phyloP scores from a whole-genome alignment of 2,329 filamentous ascomycete genomes.

The Aspergillus sp. region DNA sequence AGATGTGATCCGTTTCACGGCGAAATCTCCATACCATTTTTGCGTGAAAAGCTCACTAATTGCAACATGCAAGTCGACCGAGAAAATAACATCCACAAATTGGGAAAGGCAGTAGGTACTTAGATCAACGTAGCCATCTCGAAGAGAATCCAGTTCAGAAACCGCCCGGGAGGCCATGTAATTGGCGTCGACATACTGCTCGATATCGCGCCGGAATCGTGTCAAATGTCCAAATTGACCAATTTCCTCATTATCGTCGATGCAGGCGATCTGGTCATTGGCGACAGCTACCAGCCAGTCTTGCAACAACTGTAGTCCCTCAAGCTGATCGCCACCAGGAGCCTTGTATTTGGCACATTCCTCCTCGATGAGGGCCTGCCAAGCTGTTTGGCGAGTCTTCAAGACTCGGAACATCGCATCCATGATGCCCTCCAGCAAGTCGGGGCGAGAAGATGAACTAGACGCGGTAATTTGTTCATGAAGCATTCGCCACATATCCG shows the following conservation, averaged over 20 bases:
- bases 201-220: slow-evolving; percentile 80
- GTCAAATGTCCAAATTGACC: slow-evolving; percentile 80
- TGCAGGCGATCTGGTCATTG: slow-evolving; percentile 98
- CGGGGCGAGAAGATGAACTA: slow-evolving; percentile 77
- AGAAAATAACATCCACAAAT: slow-evolving; percentile 85
- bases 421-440: slow-evolving; percentile 91
- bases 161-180: slow-evolving; percentile 73
- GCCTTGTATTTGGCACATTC: slow-evolving; percentile 74
- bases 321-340: slow-evolving; percentile 49
- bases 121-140: slow-evolving; percentile 92
- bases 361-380: slow-evolving; percentile 85
- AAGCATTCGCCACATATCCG: slow-evolving; percentile 97
- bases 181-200: slow-evolving; percentile 73
- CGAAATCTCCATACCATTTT: slow-evolving; percentile 81
- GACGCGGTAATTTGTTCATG: slow-evolving; percentile 88
- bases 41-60: slow-evolving; percentile 88
- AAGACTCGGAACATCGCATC: slow-evolving; percentile 93
- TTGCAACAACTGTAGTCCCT: slow-evolving; percentile 70
- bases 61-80: slow-evolving; percentile 81
- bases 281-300: slow-evolving; percentile 97
- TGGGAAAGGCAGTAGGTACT: slow-evolving; percentile 88
- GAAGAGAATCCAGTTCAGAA: slow-evolving; percentile 70
- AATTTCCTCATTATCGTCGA: slow-evolving; percentile 80
- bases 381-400: slow-evolving; percentile 76
- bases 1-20: slow-evolving; percentile 89